Evolutionary conservation across 345 rosid species (phyloP), one percentile per base, ranked within the genome.

Genomic region (Camelina laxa): DNA sequence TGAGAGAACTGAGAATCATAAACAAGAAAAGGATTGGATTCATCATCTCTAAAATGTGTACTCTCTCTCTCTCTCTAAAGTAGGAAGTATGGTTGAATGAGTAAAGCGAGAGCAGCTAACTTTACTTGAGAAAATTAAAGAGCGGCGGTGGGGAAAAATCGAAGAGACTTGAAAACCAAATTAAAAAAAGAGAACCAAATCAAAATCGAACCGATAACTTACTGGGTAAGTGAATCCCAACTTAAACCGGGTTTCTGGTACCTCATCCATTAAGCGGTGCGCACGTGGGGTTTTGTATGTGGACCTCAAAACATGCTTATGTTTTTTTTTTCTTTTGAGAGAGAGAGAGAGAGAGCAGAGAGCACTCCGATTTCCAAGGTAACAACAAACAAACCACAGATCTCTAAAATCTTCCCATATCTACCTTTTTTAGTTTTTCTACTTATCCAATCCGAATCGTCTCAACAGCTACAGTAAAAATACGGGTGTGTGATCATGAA

Each of bases 11-110:
- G 30, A 84, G 27, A 20, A 81, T 56, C 44, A 67, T 44, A 31
- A 77, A 69, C 51, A 72, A 15, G 48, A 69, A 66, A 47, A 72
- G 19, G 33, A 70, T 30, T 65, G 51, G 85, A 83, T 74, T 69
- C 89, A 84, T 83, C n/a, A 41, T 41, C 42, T 60, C 30, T 33
- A 36, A 36, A 36, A 9, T 9, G 39, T 36, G 39, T 0, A 27
- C 30, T 27, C 30, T 27, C 30, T 27, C 27, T 24, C 27, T 24
- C 30, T 27, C 30, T 27, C 30, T 27, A 35, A 47, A 33, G 19
- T 21, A 7, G 39, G 39, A 55, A 67, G 30, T 4, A 3, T 16
- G 15, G 15, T 17, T 12, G 64, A 5, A 6, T 24, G 54, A 51
- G 38, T 49, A 61, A 63, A 59, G 75, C 42, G 16, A 70, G 68